A percentile compares a stretch with the other conserved stretches of the same genome.
These are phyloP conservation scores for Xylariales sp. DNA, from an alignment of 2,329 filamentous ascomycete genomes.

Conservation along the genomic window DNA sequence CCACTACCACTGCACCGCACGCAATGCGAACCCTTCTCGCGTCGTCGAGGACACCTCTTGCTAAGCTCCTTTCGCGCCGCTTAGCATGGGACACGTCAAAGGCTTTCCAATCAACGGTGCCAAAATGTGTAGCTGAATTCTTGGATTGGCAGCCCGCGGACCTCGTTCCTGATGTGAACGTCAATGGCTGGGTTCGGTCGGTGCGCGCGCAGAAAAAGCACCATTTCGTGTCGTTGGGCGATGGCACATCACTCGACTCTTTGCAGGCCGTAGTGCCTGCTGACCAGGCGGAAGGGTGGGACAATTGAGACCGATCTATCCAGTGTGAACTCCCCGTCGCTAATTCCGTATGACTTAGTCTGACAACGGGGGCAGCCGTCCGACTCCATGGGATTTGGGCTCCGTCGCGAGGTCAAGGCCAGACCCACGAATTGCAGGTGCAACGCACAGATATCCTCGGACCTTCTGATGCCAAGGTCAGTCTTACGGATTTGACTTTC, in stretches of 20 bases:
- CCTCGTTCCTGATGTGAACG: conserved; percentile 44
- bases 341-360: conserved; percentile 43
- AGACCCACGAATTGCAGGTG: conserved; percentile 78
- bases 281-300: conserved; percentile 67
- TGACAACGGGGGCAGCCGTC: conserved; percentile 78
- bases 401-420: conserved; percentile 61
- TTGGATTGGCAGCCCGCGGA: conserved; percentile 46
- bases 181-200: conserved; percentile 79
- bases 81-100: conserved; percentile 12
- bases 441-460: conserved; percentile 66
- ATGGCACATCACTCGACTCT: conserved; percentile 76
- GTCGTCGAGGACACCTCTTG: conserved; percentile 18
- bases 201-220: conserved; percentile 81
- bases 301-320: conserved; percentile 15
- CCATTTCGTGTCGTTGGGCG: conserved; percentile 78
- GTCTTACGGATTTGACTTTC: conserved; percentile 25
- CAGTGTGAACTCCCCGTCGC: conserved; percentile 15
- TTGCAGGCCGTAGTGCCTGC: conserved; percentile 78
- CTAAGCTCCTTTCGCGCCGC: conserved; percentile 14
- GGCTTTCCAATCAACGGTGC: conserved; percentile 26
- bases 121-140: conserved; percentile 49
- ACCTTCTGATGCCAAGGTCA: conserved; percentile 71
- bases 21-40: conserved; percentile 14
- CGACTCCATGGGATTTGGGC: conserved; percentile 74
- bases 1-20: no score